phyloP scores from a whole-genome alignment of 345 rosid genomes.

The Rhodamnia argentea region DNA sequence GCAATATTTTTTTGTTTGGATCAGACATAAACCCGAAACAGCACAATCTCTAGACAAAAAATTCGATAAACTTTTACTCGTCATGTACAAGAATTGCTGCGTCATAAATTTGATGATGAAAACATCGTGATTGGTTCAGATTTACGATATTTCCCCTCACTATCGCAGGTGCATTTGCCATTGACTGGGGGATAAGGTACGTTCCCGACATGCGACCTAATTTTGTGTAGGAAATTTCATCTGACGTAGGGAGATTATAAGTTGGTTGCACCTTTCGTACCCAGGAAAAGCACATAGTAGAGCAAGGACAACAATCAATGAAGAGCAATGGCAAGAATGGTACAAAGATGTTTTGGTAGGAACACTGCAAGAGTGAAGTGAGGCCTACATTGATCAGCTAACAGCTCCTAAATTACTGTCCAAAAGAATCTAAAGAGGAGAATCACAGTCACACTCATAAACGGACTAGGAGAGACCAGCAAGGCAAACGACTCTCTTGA shows the following conservation, averaged over 20 bases:
- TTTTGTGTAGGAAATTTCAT: conserved; percentile 8
- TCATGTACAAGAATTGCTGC: background rate
- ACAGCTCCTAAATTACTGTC: background rate
- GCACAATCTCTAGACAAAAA: background rate
- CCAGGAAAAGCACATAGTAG: too few relatives aligned
- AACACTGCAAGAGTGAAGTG: background rate
- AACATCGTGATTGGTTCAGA: background rate
- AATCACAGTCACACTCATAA: background rate
- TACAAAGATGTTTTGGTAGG: background rate
- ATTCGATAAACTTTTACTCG: background rate
- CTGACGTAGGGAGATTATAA: background rate
- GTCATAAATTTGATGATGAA: background rate
- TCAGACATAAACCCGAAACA: too few relatives aligned
- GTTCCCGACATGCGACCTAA: too few relatives aligned
- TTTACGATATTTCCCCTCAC: background rate
- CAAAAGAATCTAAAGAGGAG: background rate
- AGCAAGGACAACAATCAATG: background rate
- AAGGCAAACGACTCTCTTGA: background rate
- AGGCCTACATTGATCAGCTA: background rate
- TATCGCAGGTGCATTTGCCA: background rate
- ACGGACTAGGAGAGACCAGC: background rate
- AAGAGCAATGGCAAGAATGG: background rate
- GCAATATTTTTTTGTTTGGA: too few relatives aligned
- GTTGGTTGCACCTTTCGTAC: too few relatives aligned
- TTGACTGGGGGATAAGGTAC: too few relatives aligned